Base-by-base conservation (phyloP, 768 basidiomycete genomes). In the Tubosaeta brunneosetosa region DNA sequence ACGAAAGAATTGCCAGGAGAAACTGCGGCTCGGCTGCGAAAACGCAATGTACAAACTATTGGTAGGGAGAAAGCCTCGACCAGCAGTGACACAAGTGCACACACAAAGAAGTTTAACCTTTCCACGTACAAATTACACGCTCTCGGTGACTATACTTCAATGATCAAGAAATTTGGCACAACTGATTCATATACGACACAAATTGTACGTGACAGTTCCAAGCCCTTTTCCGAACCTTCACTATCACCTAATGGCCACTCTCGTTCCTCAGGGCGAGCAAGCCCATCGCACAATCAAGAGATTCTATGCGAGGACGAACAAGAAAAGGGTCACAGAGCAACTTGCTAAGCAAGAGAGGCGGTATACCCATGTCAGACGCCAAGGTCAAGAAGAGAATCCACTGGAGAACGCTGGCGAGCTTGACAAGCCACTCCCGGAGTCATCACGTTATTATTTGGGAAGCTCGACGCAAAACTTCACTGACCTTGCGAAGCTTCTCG, bases 81-180 rank as follows among this genome's bases (percentile, higher is more conserved):
- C 2, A 17, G 7, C n/a, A 33, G 32, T 9, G 8, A 4, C 16
- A 6, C n/a, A 19, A 31, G 8, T 17, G 6, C 49, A 2, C 29
- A 44, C 0, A 16, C 8, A 1, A 64, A 57, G 34, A 34, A 22
- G 0, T 69, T 74, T 48, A 76, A 68, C 46, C 46, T 75, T 1
- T 9, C 26, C 0, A 73, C 66, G 0, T 67, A 65, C 47, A 77
- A 76, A 51, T 2, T 67, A 0, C 75, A 75, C 53, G 55, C 65
- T 0, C 55, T 76, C 0, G 72, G 71, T 0, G 64, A 77, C 41
- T 74, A 74, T 38, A 46, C 36, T 0, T 2, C 11, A 0, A 55
- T 56, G 0, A 74, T 76, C 11, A n/a, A 73, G 75, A 0, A 72
- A 71, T n/a, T n/a, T n/a, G n/a, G n/a, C n/a, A n/a, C n/a, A n/a